Percentiles rank a stretch among this genome's conserved stretches.
These are phyloP conservation scores for Penicillium frequentans DNA, from an alignment of 2,329 filamentous ascomycete species.

Conservation along the genomic window DNA sequence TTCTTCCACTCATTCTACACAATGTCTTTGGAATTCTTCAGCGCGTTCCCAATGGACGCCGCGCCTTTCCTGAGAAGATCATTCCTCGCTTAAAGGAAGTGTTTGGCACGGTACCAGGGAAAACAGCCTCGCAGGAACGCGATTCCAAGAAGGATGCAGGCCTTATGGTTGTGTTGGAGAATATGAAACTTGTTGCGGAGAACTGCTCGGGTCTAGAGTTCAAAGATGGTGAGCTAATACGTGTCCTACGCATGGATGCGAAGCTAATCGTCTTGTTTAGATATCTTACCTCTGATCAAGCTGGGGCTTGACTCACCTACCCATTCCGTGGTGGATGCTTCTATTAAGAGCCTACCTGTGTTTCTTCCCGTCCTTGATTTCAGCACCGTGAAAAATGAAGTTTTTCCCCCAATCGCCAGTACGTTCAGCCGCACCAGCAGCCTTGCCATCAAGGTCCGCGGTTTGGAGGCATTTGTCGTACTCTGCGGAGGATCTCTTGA, in stretches of 20 bases:
- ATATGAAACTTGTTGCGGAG: slow-evolving; percentile 71
- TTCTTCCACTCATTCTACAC: slow-evolving; percentile 80
- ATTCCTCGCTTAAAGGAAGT: slow-evolving; percentile 82
- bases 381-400: slow-evolving; percentile 92
- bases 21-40: slow-evolving; percentile 90
- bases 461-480: slow-evolving; percentile 84
- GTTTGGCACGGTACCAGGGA: slow-evolving; percentile 62
- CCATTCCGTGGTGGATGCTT: slow-evolving; percentile 83
- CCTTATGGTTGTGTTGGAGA: slow-evolving; percentile 85
- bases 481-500: slow-evolving; percentile 76
- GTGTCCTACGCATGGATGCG: not conserved
- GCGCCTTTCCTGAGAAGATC: slow-evolving; percentile 80
- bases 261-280: slow-evolving; percentile 46
- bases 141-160: slow-evolving; percentile 85
- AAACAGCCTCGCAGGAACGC: slow-evolving; percentile 61
- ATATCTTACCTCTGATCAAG: slow-evolving; percentile 83
- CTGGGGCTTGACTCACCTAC: slow-evolving; percentile 85
- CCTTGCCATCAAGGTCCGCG: slow-evolving; percentile 89
- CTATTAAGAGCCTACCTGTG: slow-evolving; percentile 72
- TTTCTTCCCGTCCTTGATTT: slow-evolving; percentile 92
- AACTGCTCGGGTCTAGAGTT: slow-evolving; percentile 91
- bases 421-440: slow-evolving; percentile 94
- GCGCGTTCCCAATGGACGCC: slow-evolving; percentile 71
- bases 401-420: slow-evolving; percentile 86
- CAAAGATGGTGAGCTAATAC: slow-evolving; percentile 69